These are phyloP conservation scores for Phytophthora syringae DNA, from an alignment of 352 stramenopile species.

Conservation along the genomic window DNA sequence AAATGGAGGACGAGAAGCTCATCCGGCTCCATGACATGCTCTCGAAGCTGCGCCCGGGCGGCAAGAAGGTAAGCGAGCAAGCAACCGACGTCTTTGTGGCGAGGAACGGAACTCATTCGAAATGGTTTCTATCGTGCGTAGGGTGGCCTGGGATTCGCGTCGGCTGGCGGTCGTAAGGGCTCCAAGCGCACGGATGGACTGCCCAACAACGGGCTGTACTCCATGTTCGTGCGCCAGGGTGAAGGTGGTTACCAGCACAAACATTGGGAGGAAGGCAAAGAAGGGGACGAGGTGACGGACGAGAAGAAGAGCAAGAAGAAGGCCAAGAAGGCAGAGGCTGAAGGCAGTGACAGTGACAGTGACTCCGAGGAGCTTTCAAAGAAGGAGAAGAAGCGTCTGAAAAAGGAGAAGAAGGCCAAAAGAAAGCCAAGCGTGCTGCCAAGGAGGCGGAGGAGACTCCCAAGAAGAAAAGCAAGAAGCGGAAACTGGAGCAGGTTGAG, in stretches of 20 bases:
- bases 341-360: slow-evolving; percentile 17
- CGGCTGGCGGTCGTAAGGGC: slow-evolving; percentile 52
- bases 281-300: slow-evolving; percentile 20
- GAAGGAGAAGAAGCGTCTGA: slow-evolving; percentile 47
- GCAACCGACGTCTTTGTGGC: slow-evolving; percentile 20
- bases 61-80: slow-evolving; percentile 64
- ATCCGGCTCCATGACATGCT: slow-evolving; percentile 87
- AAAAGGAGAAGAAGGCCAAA: slow-evolving; percentile 54
- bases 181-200: slow-evolving; percentile 75
- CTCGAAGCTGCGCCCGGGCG: slow-evolving; percentile 80
- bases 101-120: not conserved
- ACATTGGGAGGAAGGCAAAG: slow-evolving; percentile 71
- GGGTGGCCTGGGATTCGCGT: slow-evolving; percentile 78
- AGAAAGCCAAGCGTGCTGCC: slow-evolving; percentile 36
- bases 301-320: slow-evolving; percentile 35
- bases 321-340: slow-evolving; percentile 24
- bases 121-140: slow-evolving; percentile 25
- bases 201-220: slow-evolving; percentile 83
- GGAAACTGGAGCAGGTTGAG: slow-evolving; percentile 44
- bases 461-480: slow-evolving; percentile 50
- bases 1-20: slow-evolving; percentile 88
- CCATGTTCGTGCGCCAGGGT: slow-evolving; percentile 86
- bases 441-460: slow-evolving; percentile 26
- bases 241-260: slow-evolving; percentile 82
- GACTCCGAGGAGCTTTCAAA: slow-evolving; percentile 36